Percentiles rank a stretch among this genome's conserved stretches.
phyloP scores from a whole-genome alignment of 73 alveolate genomes.

The Symbiodinium natans region DNA sequence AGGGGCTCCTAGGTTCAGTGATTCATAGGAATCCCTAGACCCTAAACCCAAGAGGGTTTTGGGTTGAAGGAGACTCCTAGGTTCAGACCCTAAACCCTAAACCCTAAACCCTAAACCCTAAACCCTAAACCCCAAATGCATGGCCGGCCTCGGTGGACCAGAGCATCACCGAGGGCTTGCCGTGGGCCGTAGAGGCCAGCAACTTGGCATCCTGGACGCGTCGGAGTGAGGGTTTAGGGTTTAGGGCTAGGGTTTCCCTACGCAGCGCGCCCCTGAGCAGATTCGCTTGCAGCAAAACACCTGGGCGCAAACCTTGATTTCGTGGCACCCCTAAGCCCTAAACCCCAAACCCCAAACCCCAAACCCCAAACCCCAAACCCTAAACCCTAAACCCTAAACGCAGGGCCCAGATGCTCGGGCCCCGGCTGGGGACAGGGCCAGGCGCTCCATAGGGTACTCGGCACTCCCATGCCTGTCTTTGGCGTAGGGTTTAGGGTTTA shows the following conservation, averaged over 20 bases:
- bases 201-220: slow-evolving; percentile 15
- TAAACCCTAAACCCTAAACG: neutral
- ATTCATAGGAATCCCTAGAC: no score
- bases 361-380: neutral
- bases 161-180: slow-evolving; percentile 54
- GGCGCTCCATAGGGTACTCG: slow-evolving; percentile 78
- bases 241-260: no score
- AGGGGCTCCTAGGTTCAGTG: no score
- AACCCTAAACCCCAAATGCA: neutral
- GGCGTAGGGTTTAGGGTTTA: slow-evolving; percentile 4
- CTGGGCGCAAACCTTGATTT: no score
- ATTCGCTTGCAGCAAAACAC: no score
- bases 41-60: no score
- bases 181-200: slow-evolving; percentile 50
- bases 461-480: slow-evolving; percentile 1
- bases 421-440: slow-evolving; percentile 22
- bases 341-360: neutral
- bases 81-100: no score
- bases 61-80: no score
- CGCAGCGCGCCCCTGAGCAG: no score
- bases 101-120: neutral
- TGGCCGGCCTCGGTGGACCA: slow-evolving; percentile 75
- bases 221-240: no score
- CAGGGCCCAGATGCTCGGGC: neutral
- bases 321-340: no score